Base-by-base conservation (phyloP, 768 basidiomycete genomes). In the Trametes cubensis region DNA sequence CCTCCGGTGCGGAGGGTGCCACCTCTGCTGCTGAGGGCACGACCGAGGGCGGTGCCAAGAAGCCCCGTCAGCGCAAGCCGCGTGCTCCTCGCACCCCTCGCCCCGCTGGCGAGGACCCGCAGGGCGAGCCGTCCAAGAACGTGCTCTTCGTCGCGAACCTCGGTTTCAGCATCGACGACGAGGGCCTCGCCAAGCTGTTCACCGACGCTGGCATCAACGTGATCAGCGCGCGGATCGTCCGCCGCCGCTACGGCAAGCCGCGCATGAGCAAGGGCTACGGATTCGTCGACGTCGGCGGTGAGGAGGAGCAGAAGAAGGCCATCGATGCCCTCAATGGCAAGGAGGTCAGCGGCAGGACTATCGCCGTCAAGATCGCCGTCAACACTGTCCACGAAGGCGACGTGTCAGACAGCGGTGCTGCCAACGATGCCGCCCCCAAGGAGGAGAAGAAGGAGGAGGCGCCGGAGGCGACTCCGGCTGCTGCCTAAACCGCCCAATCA, bases 91-190 rank as follows among this genome's bases (percentile, higher is more conserved):
- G 86, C 57, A 72, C 81, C 58, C 76, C 80, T 55, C 92, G 92
- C 70, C 83, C 90, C 28, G 84, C 81, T 30, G 93, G 92, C 55
- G 89, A 94, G 75, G 90, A 91, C 62, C 94, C 94, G 28, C 80
- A 78, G 56, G 94, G 94, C 70, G 93, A 94, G 74, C 92, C 89
- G 30, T 94, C 92, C 73, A 89, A 89, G 81, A 90, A 83, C 60
- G 86, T 92, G 78, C 82, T 98, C 67, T 98, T 98, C 70, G 95
- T 98, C 69, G 96, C 95, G 79, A 98, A 98, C 81, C 93, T 98
- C 63, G 93, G 94, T 47, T 98, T 98, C 85, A 87, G 78, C 74
- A 85, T 98, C 65, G 92, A 93, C 61, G 95, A 98, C 72, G 89
- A 81, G 30, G 88, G 83, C 55, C 87, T 99, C 66, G 73, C 83